phyloP scores from a whole-genome alignment of 257 asterid species.

The Perilla frutescens region DNA sequence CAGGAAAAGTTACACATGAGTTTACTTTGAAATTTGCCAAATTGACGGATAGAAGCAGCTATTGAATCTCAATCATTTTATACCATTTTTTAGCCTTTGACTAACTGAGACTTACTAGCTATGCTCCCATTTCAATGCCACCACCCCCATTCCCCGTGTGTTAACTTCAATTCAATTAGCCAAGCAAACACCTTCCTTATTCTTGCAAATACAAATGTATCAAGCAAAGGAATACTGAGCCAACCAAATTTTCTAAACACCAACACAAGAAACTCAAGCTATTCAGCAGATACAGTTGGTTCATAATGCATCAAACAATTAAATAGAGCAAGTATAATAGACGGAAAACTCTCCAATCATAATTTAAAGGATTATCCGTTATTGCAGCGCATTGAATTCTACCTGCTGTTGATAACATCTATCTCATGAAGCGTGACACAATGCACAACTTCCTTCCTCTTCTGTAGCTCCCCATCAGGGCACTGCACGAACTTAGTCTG shows the following conservation, averaged over 20 bases:
- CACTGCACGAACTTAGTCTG: constrained; percentile 95
- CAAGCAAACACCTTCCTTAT: not conserved
- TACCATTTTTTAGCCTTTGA: not conserved
- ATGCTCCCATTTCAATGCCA: not conserved
- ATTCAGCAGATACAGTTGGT: not conserved
- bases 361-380: not conserved
- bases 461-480: constrained; percentile 98
- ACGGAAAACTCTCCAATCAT: not conserved
- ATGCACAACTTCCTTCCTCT: constrained; percentile 96
- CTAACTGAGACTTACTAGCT: not conserved
- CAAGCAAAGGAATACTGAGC: not conserved
- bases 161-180: not conserved
- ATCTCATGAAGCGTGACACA: constrained; percentile 91
- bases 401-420: constrained; percentile 96
- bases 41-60: not conserved
- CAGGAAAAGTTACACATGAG: not conserved
- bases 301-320: constrained; percentile 17
- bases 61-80: not conserved
- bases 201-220: not conserved
- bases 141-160: not conserved
- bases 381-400: not conserved
- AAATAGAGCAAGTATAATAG: not conserved
- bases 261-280: not conserved
- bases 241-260: not conserved
- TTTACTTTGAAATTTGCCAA: not conserved